Conservation (phyloP, 257 asterid genomes). For the Lycium ferocissimum region DNA sequence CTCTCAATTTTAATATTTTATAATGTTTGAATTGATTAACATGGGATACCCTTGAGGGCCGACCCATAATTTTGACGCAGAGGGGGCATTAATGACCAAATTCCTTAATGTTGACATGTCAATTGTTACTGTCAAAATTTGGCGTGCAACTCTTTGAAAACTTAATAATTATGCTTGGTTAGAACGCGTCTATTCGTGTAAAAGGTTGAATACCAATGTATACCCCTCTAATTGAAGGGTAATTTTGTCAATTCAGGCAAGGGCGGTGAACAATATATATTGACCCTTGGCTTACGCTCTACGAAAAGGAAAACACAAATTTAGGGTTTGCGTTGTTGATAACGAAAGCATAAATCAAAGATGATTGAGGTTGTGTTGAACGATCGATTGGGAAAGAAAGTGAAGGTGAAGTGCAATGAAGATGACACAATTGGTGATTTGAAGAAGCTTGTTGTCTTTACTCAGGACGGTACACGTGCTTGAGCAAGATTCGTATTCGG, state of each 20-base stretch:
- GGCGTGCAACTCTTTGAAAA: too few relatives aligned
- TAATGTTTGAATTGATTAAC: too few relatives aligned
- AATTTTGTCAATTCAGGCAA: neutral
- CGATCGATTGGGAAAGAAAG: slow-evolving; percentile 35
- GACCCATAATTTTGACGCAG: too few relatives aligned
- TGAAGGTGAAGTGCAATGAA: slow-evolving; percentile 35
- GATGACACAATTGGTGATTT: slow-evolving; percentile 25
- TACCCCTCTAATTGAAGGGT: too few relatives aligned
- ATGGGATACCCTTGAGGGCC: too few relatives aligned
- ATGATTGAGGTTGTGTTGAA: slow-evolving; percentile 32
- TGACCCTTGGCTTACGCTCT: neutral
- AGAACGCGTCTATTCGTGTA: too few relatives aligned
- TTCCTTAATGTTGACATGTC: too few relatives aligned
- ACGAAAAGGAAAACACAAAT: neutral
- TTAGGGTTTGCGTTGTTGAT: slow-evolving; percentile 6
- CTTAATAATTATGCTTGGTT: too few relatives aligned
- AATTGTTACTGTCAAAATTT: too few relatives aligned
- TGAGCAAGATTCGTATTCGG: slow-evolving; percentile 35
- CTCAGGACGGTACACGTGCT: slow-evolving; percentile 36
- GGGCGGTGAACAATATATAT: neutral
- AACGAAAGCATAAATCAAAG: neutral
- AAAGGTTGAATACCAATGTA: too few relatives aligned
- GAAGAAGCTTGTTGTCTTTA: slow-evolving; percentile 39
- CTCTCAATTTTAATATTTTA: too few relatives aligned
- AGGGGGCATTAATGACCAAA: too few relatives aligned